Evolutionary conservation across 257 asterid species (phyloP), one percentile per base, ranked within the genome.

Genomic region (Solanum chaucha): DNA sequence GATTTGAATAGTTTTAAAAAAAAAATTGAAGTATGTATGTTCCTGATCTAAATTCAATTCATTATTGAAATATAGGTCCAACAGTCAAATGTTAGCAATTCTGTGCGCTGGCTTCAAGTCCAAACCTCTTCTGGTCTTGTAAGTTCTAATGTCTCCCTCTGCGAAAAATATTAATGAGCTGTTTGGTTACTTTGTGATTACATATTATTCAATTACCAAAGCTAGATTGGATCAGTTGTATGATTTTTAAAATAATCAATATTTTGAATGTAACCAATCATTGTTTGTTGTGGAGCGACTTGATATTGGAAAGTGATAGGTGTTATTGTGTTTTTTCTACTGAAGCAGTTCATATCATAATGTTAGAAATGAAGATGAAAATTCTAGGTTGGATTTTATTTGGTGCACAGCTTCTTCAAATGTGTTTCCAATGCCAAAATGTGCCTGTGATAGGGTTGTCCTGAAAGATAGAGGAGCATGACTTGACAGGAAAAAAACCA

Each of bases 21-120:
- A 34, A 34, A 34, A 34, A 10, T 22, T 84, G 55, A 55, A 26
- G 34, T 80, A 6, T 38, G 51, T 40, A n/a, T 20, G 28, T 68
- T 46, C 28, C 20, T n/a, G 55, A 59, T 22, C n/a, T 38, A 28
- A 73, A 68, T 61, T 48, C 4, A 22, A 20, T 61, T 71, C 5
- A 64, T 80, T 10, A 7, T 71, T 82, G 64, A 82, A 41, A 84
- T 51, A 44, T 84, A 96, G 98, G 94, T 83, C 86, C 98, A 93
- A 59, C 97, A 91, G 94, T 90, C 91, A 36, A 91, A 88, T 82
- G 88, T 93, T 72, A 78, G 91, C 87, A 91, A 90, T 84, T 94
- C 98, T 26, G 95, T 96, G 20, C 98, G 98, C 59, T 94, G 98
- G 98, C 93, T 96, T 88, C 98, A 96, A 93, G 92, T 96, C 87